Percentiles rank a stretch among this genome's conserved stretches.
These are phyloP conservation scores for Venturia oleaginea DNA, from an alignment of 2,329 filamentous ascomycete genomes.

Conservation along the genomic window DNA sequence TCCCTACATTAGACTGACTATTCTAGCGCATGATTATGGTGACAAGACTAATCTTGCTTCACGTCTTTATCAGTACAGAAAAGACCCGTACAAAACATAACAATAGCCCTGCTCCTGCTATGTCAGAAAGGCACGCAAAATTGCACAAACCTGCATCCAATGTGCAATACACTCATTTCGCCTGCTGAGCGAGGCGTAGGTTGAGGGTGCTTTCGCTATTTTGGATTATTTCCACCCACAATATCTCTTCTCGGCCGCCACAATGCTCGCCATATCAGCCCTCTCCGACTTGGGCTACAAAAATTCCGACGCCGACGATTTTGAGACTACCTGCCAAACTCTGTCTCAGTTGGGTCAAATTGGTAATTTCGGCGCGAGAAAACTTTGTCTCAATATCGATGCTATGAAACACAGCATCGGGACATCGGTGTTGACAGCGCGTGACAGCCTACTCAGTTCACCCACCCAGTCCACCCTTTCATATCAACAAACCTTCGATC, in stretches of 20 bases:
- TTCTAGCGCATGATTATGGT: slow-evolving; percentile 23
- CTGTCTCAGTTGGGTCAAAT: slow-evolving; percentile 31
- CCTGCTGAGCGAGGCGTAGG: slow-evolving; percentile 37
- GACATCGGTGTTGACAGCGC: slow-evolving; percentile 28
- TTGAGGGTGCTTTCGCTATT: slow-evolving; percentile 37
- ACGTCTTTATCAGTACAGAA: slow-evolving; percentile 22
- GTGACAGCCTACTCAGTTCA: background rate
- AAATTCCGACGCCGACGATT: slow-evolving; percentile 31
- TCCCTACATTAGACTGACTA: slow-evolving; percentile 8
- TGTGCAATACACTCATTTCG: slow-evolving; percentile 38
- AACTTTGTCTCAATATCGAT: slow-evolving; percentile 35
- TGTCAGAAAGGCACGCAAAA: slow-evolving; percentile 26
- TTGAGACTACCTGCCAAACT: slow-evolving; percentile 31
- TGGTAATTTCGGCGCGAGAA: slow-evolving; percentile 34
- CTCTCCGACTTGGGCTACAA: slow-evolving; percentile 25
- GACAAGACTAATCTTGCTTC: slow-evolving; percentile 27
- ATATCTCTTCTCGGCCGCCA: slow-evolving; percentile 39
- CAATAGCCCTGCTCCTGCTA: slow-evolving; percentile 11
- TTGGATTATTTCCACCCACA: slow-evolving; percentile 41
- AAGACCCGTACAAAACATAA: slow-evolving; percentile 14
- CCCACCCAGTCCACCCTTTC: background rate
- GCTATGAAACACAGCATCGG: slow-evolving; percentile 40
- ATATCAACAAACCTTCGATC: background rate
- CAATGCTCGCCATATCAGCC: slow-evolving; percentile 37
- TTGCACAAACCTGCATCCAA: slow-evolving; percentile 37